Evolutionary conservation across 192 early-diverging fungal species (phyloP), one percentile per base, ranked within the genome.

Genomic region (Backusella circina): DNA sequence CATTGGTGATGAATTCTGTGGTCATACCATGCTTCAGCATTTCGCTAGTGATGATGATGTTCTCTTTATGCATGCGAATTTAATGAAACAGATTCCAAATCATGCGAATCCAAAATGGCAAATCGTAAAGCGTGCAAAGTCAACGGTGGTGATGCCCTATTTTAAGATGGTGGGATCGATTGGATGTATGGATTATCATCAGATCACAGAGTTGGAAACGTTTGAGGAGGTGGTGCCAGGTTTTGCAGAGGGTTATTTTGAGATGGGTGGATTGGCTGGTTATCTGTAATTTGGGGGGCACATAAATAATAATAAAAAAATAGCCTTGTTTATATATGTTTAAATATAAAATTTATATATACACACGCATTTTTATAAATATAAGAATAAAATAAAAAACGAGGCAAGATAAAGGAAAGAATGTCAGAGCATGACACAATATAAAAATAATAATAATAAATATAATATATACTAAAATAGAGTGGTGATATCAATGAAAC

Each of bases 51-150:
- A 65, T 33, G 26, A 36, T 30, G 39, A 73, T 2, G 72, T 69
- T 5, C 35, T 81, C 10, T 81, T 81, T 72, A 61, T 81, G 16
- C 80, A 81, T 67, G 80, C 80, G n/a, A 81, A 81, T 67, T 41
- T 81, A 47, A 72, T 81, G 32, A 81, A 81, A 44, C 54, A 77
- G 6, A 81, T 76, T 7, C 69, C 71, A 23, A 76, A 75, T 57
- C 51, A 57, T 28, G 23, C n/a, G 8, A 57, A 57, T 57, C 51
- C 51, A 57, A 57, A 21, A 57, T 57, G 51, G 51, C 21, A 57
- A 57, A 57, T 10, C 9, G 23, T 57, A 21, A 21, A 57, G 10
- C 51, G 51, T 47, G 18, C 44, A 6, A 26, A 10, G 8, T 6
- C 21, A 26, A 13, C 39, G 1, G 39, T 7, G 8, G 23, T 57